phyloP scores from a whole-genome alignment of 2,329 filamentous ascomycete genomes.

The Fusarium paranaense region DNA sequence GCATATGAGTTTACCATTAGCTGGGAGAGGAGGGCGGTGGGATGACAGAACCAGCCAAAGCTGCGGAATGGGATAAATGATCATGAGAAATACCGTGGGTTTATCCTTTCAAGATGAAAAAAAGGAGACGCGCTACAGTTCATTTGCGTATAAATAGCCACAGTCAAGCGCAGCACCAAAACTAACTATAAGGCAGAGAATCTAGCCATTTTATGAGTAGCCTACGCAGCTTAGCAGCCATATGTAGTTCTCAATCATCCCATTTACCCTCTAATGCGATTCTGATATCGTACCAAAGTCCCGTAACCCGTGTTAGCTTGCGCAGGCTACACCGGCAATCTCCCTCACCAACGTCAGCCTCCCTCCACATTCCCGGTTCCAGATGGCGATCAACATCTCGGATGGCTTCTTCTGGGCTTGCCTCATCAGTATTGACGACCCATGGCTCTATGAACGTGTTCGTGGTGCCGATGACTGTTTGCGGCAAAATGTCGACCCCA shows the following conservation, averaged over 20 bases:
- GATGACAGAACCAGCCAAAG: no score
- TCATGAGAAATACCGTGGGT: neutral
- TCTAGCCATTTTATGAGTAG: neutral
- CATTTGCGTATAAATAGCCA: neutral
- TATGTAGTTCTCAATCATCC: neutral
- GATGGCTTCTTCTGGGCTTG: neutral
- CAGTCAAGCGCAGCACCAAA: neutral
- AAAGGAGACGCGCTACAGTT: no score
- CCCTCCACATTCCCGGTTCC: neutral
- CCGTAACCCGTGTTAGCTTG: neutral
- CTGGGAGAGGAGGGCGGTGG: neutral
- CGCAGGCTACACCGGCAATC: neutral
- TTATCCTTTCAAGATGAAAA: no score
- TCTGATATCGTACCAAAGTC: neutral
- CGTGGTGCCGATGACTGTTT: neutral
- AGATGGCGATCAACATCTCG: neutral
- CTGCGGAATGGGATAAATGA: no score
- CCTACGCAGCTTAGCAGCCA: neutral
- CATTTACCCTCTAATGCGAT: neutral
- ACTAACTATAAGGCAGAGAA: neutral
- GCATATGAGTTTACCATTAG: neutral
- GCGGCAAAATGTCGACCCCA: neutral
- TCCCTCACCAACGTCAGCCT: neutral
- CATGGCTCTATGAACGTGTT: neutral
- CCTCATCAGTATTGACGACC: neutral